Evolutionary conservation across 2,329 filamentous ascomycete genomes (phyloP).

Genomic region (Diaporthe caulivora): DNA sequence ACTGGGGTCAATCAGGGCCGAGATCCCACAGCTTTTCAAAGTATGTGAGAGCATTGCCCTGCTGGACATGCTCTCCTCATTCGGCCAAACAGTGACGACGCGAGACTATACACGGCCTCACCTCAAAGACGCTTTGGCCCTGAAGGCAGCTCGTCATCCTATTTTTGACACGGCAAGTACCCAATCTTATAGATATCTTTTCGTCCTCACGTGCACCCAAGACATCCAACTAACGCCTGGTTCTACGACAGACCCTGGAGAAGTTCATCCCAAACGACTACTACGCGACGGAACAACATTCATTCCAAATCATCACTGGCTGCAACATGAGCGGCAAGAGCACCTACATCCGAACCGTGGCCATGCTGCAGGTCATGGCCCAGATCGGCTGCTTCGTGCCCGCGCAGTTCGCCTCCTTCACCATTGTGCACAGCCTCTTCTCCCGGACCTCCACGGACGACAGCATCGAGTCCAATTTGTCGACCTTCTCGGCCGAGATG

Average conservation of each 20-base stretch:
- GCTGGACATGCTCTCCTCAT: conserved; percentile 86
- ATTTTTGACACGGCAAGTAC: conserved; percentile 72
- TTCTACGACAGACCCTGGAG: conserved; percentile 47
- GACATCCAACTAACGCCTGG: neutral
- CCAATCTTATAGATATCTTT: conserved; percentile 1
- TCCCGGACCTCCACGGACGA: conserved; percentile 90
- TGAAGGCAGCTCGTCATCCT: conserved; percentile 76
- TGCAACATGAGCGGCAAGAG: conserved; percentile 99
- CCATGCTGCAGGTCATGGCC: conserved; percentile 90
- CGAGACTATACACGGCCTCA: conserved; percentile 75
- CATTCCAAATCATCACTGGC: conserved; percentile 94
- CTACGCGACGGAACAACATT: conserved; percentile 82
- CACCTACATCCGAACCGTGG: conserved; percentile 90
- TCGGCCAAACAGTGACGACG: conserved; percentile 79
- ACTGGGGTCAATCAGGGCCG: conserved; percentile 76
- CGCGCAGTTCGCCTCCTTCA: conserved; percentile 84
- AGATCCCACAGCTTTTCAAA: conserved; percentile 82
- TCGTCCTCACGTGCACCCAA: neutral
- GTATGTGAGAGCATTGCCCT: conserved; percentile 89
- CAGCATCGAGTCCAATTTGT: conserved; percentile 89
- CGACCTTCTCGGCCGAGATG: conserved; percentile 96
- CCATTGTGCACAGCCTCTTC: conserved; percentile 86
- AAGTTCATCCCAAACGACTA: conserved; percentile 91
- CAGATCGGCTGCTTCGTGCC: conserved; percentile 94
- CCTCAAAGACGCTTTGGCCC: conserved; percentile 71